A percentile compares a stretch with the other conserved stretches of the same genome.
phyloP scores from a whole-genome alignment of 140 eudicot genomes.

The Erigeron philadelphicus region DNA sequence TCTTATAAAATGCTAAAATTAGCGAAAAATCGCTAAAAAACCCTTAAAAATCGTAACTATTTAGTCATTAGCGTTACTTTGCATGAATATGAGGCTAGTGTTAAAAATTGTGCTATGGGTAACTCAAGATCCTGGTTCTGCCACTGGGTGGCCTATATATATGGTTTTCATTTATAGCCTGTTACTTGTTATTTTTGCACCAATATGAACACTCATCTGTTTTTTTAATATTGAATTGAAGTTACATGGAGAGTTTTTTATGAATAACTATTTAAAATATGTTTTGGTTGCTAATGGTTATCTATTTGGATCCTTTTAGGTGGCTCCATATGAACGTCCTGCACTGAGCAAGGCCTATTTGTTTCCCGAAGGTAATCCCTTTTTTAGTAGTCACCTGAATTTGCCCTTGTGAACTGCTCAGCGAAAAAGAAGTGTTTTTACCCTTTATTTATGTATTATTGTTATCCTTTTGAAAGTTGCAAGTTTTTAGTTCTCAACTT shows the following conservation, averaged over 20 bases:
- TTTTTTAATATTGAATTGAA: neutral
- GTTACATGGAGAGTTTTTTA: neutral
- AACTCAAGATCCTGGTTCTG: too few relatives aligned
- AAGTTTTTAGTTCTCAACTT: neutral
- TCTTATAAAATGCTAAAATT: too few relatives aligned
- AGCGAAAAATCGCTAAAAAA: too few relatives aligned
- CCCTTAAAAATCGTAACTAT: too few relatives aligned
- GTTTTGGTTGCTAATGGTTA: constrained; percentile 12
- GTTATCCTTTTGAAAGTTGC: too few relatives aligned
- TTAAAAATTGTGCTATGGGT: too few relatives aligned
- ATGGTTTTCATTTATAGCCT: neutral
- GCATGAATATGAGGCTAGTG: too few relatives aligned
- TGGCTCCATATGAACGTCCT: constrained; percentile 98
- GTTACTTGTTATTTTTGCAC: constrained; percentile 9
- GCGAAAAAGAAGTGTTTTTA: neutral
- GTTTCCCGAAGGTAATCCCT: constrained; percentile 69
- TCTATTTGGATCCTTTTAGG: constrained; percentile 43
- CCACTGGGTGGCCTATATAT: too few relatives aligned
- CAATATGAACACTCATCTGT: neutral
- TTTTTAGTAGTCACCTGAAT: constrained; percentile 13
- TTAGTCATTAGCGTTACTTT: too few relatives aligned
- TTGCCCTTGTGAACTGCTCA: neutral
- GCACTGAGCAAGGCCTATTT: constrained; percentile 93
- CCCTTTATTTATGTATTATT: too few relatives aligned
- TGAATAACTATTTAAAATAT: constrained; percentile 14